Percentiles rank a stretch among this genome's conserved stretches.
Conservation (phyloP, 176 grass and related monocot genomes). For the Phoenix dactylifera region DNA sequence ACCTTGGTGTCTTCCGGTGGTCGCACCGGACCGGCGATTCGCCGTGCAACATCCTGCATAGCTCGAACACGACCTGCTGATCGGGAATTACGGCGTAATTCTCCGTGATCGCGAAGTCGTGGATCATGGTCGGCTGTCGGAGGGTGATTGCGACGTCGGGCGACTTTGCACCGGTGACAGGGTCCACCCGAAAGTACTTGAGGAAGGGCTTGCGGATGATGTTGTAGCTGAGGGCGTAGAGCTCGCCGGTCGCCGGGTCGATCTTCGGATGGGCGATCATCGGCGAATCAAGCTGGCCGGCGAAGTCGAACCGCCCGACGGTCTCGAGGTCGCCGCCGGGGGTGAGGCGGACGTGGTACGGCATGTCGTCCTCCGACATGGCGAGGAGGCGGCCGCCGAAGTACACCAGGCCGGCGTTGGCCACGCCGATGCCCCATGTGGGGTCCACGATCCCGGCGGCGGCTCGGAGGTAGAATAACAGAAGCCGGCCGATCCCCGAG, state of each 20-base stretch:
- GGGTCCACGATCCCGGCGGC: background rate
- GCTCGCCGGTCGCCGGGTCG: background rate
- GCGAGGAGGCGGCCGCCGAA: background rate
- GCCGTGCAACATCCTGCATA: background rate
- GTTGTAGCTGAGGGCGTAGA: constrained; percentile 1
- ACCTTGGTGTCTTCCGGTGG: constrained; percentile 1
- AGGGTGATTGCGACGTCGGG: background rate
- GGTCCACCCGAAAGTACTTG: background rate
- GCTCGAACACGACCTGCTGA: constrained; percentile 3
- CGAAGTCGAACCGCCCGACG: background rate
- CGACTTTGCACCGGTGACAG: background rate
- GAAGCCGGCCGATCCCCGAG: background rate
- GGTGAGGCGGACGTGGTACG: constrained; percentile 2
- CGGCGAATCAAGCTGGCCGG: background rate
- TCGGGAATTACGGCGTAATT: constrained; percentile 6
- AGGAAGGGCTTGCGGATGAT: background rate
- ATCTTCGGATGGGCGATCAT: constrained; percentile 10
- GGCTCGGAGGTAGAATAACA: background rate
- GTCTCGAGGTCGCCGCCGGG: background rate
- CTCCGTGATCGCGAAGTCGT: constrained; percentile 8
- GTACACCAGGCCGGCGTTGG: background rate
- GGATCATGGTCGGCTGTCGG: background rate
- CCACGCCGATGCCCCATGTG: background rate
- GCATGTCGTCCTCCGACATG: constrained; percentile 1
- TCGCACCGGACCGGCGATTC: background rate